Conservation (phyloP, 1,139 yeast genomes). For the Blastobotrys illinoisensis region DNA sequence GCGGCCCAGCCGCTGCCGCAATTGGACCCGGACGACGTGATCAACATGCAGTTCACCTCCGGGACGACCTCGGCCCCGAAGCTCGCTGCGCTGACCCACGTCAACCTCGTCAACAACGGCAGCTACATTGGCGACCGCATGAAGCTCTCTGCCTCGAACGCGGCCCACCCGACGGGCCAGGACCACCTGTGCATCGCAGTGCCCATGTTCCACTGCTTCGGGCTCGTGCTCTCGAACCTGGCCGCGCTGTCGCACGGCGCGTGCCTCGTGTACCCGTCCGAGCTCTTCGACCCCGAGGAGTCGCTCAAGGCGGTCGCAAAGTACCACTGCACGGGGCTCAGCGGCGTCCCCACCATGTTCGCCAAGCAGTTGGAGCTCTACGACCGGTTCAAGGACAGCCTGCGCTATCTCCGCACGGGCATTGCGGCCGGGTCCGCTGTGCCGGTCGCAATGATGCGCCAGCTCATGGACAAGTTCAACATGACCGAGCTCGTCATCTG, state of each 20-base stretch:
- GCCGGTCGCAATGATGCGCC: conserved; percentile 30
- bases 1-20: not conserved
- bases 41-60: conserved; percentile 34
- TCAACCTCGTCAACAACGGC: conserved; percentile 31
- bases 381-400: conserved; percentile 24
- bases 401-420: conserved; percentile 28
- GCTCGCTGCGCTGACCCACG: conserved; percentile 29
- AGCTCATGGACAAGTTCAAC: conserved; percentile 21
- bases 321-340: conserved; percentile 28
- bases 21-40: conserved; percentile 20
- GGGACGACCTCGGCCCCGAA: conserved; percentile 33
- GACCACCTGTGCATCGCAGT: conserved; percentile 32
- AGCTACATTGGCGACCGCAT: conserved; percentile 26
- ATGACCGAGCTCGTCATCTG: conserved; percentile 29
- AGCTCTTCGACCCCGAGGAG: conserved; percentile 27
- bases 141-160: conserved; percentile 24
- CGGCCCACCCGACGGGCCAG: conserved; percentile 26
- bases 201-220: conserved; percentile 35
- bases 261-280: conserved; percentile 30
- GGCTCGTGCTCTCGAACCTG: conserved; percentile 32
- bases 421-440: conserved; percentile 33
- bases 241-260: conserved; percentile 29
- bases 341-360: conserved; percentile 35
- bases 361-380: conserved; percentile 29
- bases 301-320: conserved; percentile 25